Evolutionary conservation across 139 green algal species (phyloP).

Genomic region (Closterium sp.): DNA sequence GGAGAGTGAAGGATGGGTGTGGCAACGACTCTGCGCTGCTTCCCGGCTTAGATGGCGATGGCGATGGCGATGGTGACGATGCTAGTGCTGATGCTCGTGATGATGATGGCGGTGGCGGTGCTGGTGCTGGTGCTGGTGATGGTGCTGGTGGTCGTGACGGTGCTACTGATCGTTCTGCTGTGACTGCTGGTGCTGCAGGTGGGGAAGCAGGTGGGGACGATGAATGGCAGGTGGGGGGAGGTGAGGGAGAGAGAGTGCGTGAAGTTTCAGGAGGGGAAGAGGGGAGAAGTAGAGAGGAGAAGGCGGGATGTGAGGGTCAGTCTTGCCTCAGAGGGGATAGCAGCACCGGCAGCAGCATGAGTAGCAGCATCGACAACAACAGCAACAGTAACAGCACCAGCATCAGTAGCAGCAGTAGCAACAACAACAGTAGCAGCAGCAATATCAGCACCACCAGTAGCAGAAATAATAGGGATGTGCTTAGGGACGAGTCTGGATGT

Average conservation of each 20-base stretch:
- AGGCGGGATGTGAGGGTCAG: background rate
- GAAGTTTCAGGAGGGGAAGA: background rate
- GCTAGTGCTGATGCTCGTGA: background rate
- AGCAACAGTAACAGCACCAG: too few relatives aligned
- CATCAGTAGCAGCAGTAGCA: too few relatives aligned
- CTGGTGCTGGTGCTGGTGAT: background rate
- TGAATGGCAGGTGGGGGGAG: background rate
- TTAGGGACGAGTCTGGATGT: background rate
- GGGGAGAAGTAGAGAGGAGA: background rate
- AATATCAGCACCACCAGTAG: too few relatives aligned
- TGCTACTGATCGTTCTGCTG: constrained; percentile 2
- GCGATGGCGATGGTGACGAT: background rate
- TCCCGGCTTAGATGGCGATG: background rate
- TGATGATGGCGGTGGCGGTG: background rate
- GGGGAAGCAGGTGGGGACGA: background rate
- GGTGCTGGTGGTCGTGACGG: background rate
- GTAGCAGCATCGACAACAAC: background rate
- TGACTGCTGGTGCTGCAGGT: background rate
- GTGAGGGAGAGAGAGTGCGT: background rate
- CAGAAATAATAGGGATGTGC: too few relatives aligned
- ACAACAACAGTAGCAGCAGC: too few relatives aligned
- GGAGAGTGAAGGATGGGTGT: background rate
- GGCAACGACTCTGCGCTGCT: background rate
- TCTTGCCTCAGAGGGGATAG: background rate
- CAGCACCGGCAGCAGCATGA: background rate